Evolutionary conservation across 345 rosid species (phyloP).

Genomic region (Bruguiera parviflora): DNA sequence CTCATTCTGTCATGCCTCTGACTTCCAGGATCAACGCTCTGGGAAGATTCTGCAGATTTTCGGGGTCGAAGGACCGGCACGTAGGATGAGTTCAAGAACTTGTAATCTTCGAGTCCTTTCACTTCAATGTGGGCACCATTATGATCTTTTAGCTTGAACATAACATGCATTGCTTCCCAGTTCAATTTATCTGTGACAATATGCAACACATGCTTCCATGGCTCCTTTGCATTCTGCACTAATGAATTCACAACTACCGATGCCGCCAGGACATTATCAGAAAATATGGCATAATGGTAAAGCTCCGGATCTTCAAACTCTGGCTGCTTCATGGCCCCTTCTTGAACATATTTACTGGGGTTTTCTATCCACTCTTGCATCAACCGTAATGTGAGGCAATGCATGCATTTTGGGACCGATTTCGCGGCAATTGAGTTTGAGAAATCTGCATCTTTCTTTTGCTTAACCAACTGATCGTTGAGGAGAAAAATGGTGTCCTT

Average conservation of each 20-base stretch:
- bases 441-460: background rate
- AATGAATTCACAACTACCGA: constrained; percentile 15
- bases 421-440: background rate
- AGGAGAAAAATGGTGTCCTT: background rate
- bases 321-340: background rate
- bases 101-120: constrained; percentile 12
- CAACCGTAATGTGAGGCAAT: constrained; percentile 3
- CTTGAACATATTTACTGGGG: background rate
- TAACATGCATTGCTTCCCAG: constrained; percentile 5
- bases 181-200: constrained; percentile 10
- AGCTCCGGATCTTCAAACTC: constrained; percentile 8
- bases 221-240: constrained; percentile 9
- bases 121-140: constrained; percentile 8
- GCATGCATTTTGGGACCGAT: constrained; percentile 4
- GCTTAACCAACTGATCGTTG: background rate
- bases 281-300: constrained; percentile 15
- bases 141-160: background rate
- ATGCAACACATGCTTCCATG: constrained; percentile 17
- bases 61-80: constrained; percentile 10
- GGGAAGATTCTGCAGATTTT: background rate
- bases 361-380: constrained; percentile 5
- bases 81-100: constrained; percentile 15
- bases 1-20: background rate
- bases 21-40: background rate
- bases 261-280: constrained; percentile 15